Evolutionary conservation across 2,329 filamentous ascomycete species (phyloP), one percentile per base, ranked within the genome.

Genomic region (Coniochaeta ligniaria): DNA sequence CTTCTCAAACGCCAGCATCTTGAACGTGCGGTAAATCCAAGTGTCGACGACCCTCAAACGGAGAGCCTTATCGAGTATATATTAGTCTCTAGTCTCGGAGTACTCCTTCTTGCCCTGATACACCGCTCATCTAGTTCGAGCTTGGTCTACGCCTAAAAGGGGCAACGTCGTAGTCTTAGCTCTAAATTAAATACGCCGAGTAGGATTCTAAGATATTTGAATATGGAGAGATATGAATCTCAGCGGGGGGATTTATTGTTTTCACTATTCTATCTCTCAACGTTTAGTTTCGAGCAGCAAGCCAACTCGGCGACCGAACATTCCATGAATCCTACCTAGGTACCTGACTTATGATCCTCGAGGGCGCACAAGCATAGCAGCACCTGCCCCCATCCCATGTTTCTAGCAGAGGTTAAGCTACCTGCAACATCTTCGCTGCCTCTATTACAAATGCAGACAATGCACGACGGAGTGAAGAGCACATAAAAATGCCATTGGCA

Each of bases 401-500:
- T 52, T n/a, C 22, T 6, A 16, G 47, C n/a, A 52, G 47, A 28
- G 16, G 22, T 17, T 52, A 28, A 31, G 26, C 47, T 52, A 31
- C 47, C 26, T 31, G 26, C 24, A 24, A 17, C 47, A 52, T 11
- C 47, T 26, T 22, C 8, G 12, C 47, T 47, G 22, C 12, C 43
- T 52, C 47, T 52, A 52, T 52, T n/a, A n/a, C 47, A 52, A 52
- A 52, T 52, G 47, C 47, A 52, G 47, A 31, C 26, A 28, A 52
- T n/a, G 14, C 12, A n/a, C 26, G 24, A 52, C 24, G 14, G 26
- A 28, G 47, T 26, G 45, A 26, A 52, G 24, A 52, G 47, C 47
- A 52, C 47, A 52, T 28, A 28, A 52, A 2, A 52, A 31, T 52
- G 47, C 47, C 12, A 28, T 17, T 11, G 47, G 24, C 2, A 12